Evolutionary conservation across 225 moss, liverwort and hornwort genomes (phyloP).

Genomic region (Anthoceros angustus): DNA sequence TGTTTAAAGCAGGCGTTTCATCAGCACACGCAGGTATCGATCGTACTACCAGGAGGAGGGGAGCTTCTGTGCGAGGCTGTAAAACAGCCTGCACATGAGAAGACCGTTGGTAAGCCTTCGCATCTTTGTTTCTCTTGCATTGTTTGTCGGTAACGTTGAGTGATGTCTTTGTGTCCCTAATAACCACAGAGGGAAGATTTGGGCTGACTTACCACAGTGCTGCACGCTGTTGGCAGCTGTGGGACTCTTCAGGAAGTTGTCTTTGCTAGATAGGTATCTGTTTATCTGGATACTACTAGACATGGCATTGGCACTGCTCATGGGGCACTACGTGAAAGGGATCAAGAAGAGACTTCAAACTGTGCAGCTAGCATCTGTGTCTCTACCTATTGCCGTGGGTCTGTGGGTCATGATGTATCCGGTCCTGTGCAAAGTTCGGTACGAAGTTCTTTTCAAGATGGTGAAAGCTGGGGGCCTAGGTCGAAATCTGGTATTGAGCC

Average conservation of each 20-base stretch:
- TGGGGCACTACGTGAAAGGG: constrained; percentile 42
- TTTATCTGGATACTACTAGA: constrained; percentile 73
- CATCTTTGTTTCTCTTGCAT: background rate
- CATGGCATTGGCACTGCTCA: constrained; percentile 61
- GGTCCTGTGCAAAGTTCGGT: constrained; percentile 64
- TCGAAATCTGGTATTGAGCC: constrained; percentile 35
- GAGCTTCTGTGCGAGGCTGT: constrained; percentile 49
- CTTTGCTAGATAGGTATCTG: constrained; percentile 51
- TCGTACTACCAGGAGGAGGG: constrained; percentile 53
- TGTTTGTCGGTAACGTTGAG: background rate
- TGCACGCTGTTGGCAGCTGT: constrained; percentile 20
- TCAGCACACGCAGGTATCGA: constrained; percentile 36
- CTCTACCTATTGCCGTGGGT: constrained; percentile 76
- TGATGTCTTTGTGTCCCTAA: background rate
- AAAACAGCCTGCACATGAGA: background rate
- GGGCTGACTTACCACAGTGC: background rate
- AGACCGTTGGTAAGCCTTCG: background rate
- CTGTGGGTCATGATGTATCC: constrained; percentile 94
- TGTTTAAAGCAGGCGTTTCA: constrained; percentile 17
- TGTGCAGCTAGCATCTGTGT: constrained; percentile 45
- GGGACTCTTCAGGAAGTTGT: constrained; percentile 46
- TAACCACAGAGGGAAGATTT: constrained; percentile 8
- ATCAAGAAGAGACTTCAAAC: constrained; percentile 49
- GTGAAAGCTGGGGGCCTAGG: constrained; percentile 36
- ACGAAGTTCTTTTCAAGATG: constrained; percentile 54